Percentiles rank a stretch among this genome's conserved stretches.
phyloP scores from a whole-genome alignment of 2,329 filamentous ascomycete genomes.

The Trichocomaceae sp. region DNA sequence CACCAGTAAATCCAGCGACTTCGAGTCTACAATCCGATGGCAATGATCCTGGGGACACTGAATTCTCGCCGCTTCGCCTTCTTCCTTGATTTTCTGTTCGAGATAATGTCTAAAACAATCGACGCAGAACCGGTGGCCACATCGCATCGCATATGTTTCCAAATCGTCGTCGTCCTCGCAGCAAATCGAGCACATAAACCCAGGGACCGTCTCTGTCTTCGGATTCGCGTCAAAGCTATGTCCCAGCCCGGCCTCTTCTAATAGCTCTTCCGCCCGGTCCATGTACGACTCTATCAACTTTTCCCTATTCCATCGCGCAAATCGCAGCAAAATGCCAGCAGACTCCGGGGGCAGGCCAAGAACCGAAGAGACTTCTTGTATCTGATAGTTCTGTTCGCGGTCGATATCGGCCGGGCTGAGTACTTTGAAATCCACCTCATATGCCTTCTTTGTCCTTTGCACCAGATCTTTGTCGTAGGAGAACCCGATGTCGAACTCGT shows the following conservation, averaged over 20 bases:
- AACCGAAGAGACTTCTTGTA: conserved; percentile 86
- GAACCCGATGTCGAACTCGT: conserved; percentile 55
- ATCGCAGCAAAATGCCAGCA: conserved; percentile 78
- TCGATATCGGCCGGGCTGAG: conserved; percentile 75
- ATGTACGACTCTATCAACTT: conserved; percentile 92
- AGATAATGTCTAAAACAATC: conserved; percentile 91
- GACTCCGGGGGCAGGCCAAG: conserved; percentile 84
- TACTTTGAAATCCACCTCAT: conserved; percentile 79
- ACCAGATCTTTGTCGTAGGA: conserved; percentile 64
- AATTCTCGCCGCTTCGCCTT: conserved; percentile 91
- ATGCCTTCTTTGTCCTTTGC: conserved; percentile 65
- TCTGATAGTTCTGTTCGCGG: conserved; percentile 73
- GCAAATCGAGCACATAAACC: conserved; percentile 91
- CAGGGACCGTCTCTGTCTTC: conserved; percentile 62
- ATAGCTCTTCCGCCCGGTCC: conserved; percentile 71
- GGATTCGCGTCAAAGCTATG: conserved; percentile 56
- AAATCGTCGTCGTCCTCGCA: conserved; percentile 77
- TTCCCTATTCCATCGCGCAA: conserved; percentile 95
- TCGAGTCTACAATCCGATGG: conserved; percentile 83
- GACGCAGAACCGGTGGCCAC: conserved; percentile 86
- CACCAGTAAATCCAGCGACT: conserved; percentile 72
- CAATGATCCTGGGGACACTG: conserved; percentile 86
- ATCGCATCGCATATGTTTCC: conserved; percentile 87
- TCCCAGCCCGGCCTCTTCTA: conserved; percentile 78
- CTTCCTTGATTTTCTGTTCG: conserved; percentile 84